Evolutionary conservation across 495 filamentous ascomycete genomes (phyloP).

Genomic region (Talaromyces wortmannii): DNA sequence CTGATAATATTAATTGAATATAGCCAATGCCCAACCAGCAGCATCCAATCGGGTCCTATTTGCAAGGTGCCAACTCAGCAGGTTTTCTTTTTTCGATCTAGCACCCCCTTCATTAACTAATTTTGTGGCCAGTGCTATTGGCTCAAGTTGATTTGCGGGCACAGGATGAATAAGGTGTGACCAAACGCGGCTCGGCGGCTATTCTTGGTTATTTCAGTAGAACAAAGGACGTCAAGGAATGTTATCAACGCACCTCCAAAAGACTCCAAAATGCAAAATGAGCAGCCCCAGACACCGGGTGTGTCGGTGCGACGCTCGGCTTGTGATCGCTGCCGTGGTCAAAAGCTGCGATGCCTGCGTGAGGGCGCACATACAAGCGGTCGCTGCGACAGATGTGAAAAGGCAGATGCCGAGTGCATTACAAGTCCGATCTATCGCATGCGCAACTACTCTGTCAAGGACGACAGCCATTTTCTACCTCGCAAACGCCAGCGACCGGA

Average conservation of each 20-base stretch:
- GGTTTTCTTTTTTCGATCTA: too few relatives aligned
- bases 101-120: too few relatives aligned
- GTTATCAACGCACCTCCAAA: not conserved
- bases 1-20: too few relatives aligned
- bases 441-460: not conserved
- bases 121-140: too few relatives aligned
- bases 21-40: too few relatives aligned
- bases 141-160: too few relatives aligned
- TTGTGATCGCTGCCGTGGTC: slow-evolving; percentile 13
- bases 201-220: too few relatives aligned
- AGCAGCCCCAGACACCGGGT: slow-evolving; percentile 3
- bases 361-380: not conserved
- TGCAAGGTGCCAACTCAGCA: too few relatives aligned
- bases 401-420: not conserved
- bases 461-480: not conserved
- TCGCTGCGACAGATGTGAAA: not conserved
- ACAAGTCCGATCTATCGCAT: not conserved
- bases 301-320: slow-evolving; percentile 9
- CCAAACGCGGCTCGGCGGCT: too few relatives aligned
- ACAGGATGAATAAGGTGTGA: too few relatives aligned
- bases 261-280: not conserved
- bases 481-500: not conserved
- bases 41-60: too few relatives aligned
- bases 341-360: slow-evolving; percentile 11
- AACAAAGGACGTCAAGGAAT: too few relatives aligned